Percentiles rank a stretch among this genome's conserved stretches.
phyloP scores from a whole-genome alignment of 2,329 filamentous ascomycete species.

The Metarhizium humberi region DNA sequence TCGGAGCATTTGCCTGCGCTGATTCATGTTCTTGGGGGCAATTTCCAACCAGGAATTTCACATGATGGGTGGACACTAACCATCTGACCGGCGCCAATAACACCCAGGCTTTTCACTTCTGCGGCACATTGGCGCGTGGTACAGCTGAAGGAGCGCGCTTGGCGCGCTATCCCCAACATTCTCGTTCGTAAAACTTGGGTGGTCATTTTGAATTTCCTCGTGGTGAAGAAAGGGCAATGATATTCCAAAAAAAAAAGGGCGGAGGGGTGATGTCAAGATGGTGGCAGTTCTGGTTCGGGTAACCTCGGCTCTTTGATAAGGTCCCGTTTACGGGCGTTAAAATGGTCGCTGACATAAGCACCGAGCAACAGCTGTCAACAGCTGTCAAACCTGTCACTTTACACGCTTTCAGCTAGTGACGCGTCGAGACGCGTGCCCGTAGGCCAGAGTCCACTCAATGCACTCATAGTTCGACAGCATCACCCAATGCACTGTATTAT shows the following conservation, averaged over 20 bases:
- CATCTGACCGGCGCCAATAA: slow-evolving; percentile 95
- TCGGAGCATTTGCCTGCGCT: background rate
- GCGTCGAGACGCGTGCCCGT: slow-evolving; percentile 14
- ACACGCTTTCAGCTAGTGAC: slow-evolving; percentile 8
- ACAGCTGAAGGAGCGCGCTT: slow-evolving; percentile 58
- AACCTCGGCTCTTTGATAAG: slow-evolving; percentile 29
- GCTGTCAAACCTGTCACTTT: background rate
- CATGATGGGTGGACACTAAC: slow-evolving; percentile 33
- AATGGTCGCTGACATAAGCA: background rate
- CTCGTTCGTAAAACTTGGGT: slow-evolving; percentile 28
- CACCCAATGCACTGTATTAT: background rate
- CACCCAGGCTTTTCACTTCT: slow-evolving; percentile 79
- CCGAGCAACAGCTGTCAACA: background rate
- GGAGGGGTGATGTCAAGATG: slow-evolving; percentile 4
- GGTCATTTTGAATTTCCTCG: slow-evolving; percentile 25
- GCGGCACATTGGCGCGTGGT: slow-evolving; percentile 50
- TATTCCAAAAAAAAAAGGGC: background rate
- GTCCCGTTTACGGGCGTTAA: background rate
- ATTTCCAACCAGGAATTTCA: background rate
- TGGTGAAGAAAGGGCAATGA: background rate
- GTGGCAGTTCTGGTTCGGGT: slow-evolving; percentile 21
- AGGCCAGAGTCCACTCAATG: background rate
- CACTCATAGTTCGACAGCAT: background rate
- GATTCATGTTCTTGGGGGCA: background rate
- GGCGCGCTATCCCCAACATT: slow-evolving; percentile 25